These are phyloP conservation scores for Dendrobium chrysotoxum DNA, from an alignment of 106 monocot species.

Conservation along the genomic window DNA sequence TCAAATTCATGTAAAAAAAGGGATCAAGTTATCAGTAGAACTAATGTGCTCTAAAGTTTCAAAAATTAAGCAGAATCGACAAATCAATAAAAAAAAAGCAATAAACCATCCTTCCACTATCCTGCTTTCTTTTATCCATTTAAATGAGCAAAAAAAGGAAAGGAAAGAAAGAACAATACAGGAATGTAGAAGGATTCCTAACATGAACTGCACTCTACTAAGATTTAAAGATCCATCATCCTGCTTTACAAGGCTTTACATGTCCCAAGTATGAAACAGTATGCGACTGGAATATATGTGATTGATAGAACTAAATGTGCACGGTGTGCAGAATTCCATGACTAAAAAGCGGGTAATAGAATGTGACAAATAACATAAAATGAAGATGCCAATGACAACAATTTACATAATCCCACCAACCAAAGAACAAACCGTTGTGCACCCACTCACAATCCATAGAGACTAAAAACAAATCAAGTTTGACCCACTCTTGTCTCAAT, in stretches of 20 bases:
- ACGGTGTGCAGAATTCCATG: background rate
- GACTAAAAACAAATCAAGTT: background rate
- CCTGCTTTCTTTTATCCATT: background rate
- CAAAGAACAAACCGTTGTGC: background rate
- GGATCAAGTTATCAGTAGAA: background rate
- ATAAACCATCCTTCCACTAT: background rate
- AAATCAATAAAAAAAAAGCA: background rate
- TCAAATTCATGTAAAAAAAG: slow-evolving; percentile 5
- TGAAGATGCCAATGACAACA: background rate
- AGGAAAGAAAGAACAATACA: background rate
- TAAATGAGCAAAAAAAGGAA: background rate
- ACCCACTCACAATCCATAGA: background rate
- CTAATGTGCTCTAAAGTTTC: background rate
- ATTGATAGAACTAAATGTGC: background rate
- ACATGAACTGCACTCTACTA: too few relatives aligned
- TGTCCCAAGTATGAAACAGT: background rate
- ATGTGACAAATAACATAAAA: background rate
- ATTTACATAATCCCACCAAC: background rate
- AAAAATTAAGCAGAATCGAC: background rate
- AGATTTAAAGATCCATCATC: background rate
- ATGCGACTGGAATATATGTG: background rate
- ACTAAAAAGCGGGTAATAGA: background rate
- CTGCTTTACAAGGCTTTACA: background rate
- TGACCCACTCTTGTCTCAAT: too few relatives aligned
- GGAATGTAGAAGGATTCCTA: background rate